Conservation (phyloP, 176 grass and related monocot genomes). For the Lolium perenne region DNA sequence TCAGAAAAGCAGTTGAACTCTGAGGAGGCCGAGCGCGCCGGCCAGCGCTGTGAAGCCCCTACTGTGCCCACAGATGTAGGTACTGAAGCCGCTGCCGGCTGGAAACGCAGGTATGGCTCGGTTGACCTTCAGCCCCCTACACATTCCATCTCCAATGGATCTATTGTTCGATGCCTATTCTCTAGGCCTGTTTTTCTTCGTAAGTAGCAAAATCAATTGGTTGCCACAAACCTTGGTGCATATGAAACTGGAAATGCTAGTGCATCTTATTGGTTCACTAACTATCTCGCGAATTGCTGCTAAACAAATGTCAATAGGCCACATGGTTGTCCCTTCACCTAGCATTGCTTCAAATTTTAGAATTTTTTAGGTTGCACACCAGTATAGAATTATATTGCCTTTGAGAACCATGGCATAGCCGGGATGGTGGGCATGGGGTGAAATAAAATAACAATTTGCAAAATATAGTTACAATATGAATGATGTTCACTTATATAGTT, state of each 20-base stretch:
- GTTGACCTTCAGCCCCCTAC: background rate
- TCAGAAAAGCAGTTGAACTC: background rate
- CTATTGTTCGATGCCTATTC: background rate
- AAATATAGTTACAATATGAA: too few relatives aligned
- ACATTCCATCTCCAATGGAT: background rate
- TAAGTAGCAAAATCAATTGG: background rate
- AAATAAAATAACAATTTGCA: too few relatives aligned
- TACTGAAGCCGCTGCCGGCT: background rate
- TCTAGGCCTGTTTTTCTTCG: background rate
- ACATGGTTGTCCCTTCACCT: background rate
- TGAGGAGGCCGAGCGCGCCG: background rate
- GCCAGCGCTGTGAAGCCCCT: constrained; percentile 16
- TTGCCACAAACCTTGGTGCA: background rate
- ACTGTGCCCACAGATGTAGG: background rate
- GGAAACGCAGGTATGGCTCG: constrained; percentile 16
- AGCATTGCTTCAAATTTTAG: background rate
- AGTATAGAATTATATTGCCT: background rate
- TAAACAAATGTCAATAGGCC: constrained; percentile 6
- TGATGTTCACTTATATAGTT: too few relatives aligned
- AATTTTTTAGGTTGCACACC: background rate
- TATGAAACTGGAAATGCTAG: background rate
- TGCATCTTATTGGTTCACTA: background rate
- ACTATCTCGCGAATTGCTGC: background rate
- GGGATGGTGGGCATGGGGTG: too few relatives aligned
- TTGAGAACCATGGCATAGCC: background rate